Evolutionary conservation across 2,329 filamentous ascomycete species (phyloP).

Genomic region (Allantophomopsis lycopodina): DNA sequence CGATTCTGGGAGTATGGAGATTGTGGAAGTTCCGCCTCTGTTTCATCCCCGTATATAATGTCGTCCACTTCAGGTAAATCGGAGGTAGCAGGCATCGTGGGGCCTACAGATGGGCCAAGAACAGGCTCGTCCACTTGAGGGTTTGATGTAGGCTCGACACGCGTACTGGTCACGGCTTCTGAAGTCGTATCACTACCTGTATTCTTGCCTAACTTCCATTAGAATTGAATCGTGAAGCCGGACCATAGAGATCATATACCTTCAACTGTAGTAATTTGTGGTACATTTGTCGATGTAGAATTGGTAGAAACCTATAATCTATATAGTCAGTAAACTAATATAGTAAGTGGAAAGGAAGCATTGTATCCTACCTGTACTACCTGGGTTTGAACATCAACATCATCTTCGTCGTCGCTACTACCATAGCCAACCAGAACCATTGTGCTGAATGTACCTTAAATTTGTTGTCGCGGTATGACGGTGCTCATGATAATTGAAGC

Average conservation of each 20-base stretch:
- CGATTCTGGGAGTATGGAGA: conserved; percentile 59
- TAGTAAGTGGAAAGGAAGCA: conserved; percentile 5
- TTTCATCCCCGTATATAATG: too few relatives aligned
- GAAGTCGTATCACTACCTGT: too few relatives aligned
- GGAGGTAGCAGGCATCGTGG: conserved; percentile 9
- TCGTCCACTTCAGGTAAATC: conserved; percentile 1
- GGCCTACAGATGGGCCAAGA: conserved; percentile 14
- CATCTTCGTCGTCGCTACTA: conserved; percentile 23
- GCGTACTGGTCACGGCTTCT: too few relatives aligned
- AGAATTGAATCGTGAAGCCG: neutral
- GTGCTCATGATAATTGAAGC: too few relatives aligned
- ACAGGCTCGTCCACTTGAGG: conserved; percentile 7
- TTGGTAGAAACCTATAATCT: neutral
- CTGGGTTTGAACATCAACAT: neutral
- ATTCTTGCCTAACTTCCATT: too few relatives aligned
- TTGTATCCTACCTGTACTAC: conserved; percentile 1
- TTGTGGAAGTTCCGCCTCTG: conserved; percentile 4
- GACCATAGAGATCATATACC: neutral
- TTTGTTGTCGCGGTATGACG: too few relatives aligned
- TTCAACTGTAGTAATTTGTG: neutral
- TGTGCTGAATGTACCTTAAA: too few relatives aligned
- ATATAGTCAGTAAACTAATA: neutral
- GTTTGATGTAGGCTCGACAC: too few relatives aligned
- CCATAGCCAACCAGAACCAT: conserved; percentile 20
- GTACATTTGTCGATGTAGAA: neutral